phyloP scores from a whole-genome alignment of 495 filamentous ascomycete genomes.

The Letharia lupina region DNA sequence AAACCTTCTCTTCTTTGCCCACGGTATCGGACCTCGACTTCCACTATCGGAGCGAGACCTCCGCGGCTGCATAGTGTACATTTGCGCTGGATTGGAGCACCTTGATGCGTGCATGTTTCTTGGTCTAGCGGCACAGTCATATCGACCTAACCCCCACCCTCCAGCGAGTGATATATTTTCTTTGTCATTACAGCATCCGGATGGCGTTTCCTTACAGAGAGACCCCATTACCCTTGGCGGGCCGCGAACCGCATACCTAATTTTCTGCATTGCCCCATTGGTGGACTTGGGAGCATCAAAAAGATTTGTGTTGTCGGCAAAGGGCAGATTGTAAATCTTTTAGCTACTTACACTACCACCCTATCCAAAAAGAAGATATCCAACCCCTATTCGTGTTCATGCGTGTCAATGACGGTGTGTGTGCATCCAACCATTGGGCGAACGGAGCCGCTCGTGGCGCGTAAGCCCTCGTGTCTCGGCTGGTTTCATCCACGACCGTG shows the following conservation, averaged over 20 bases:
- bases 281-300: neutral
- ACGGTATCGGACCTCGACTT: neutral
- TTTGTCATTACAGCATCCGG: conserved; percentile 7
- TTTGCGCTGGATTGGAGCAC: neutral
- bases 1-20: conserved; percentile 7
- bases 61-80: conserved; percentile 3
- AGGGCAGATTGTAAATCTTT: conserved; percentile 5
- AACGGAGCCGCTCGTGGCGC: neutral
- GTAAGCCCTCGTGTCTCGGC: too few relatives aligned
- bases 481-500: too few relatives aligned
- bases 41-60: neutral
- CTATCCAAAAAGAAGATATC: neutral
- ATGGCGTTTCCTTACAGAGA: neutral
- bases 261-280: conserved; percentile 2
- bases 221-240: neutral
- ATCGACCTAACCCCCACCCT: neutral
- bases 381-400: neutral
- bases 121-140: conserved; percentile 1
- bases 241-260: neutral
- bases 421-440: neutral
- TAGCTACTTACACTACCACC: neutral
- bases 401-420: neutral
- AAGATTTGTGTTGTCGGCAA: neutral
- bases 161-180: conserved; percentile 3
- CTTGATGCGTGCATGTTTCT: neutral